Evolutionary conservation across 2,329 filamentous ascomycete species (phyloP), one percentile per base, ranked within the genome.

Genomic region (Xylogone sp.): DNA sequence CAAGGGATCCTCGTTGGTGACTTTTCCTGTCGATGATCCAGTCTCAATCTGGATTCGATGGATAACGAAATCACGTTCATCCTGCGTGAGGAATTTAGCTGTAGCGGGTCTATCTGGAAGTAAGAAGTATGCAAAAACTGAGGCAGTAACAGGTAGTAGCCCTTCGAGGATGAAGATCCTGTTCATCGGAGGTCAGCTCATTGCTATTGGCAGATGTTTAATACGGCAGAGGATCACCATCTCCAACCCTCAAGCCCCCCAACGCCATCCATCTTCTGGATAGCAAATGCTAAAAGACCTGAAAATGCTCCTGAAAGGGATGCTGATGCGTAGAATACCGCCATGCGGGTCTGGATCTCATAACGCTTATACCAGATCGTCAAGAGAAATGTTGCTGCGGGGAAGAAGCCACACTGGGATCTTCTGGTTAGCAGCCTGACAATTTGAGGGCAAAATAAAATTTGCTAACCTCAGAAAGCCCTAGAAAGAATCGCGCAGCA

Each of bases 11-110:
- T 47, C 54, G 46, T 66, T 62, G 9, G 61, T 60, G 9, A 62
- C 57, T 39, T 65, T 93, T 88, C 58, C 59, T 93, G 88, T 4
- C 5, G 5, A 4, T 18, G n/a, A 39, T 16, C 34, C 34, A 5
- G n/a, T 16, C 12, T 59, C 59, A 50, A 51, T 59, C 42, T 62
- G 57, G n/a, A 66, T 46, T 16, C 63, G 54, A 22, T 60, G 56
- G 10, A 59, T 46, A 19, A 61, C 54, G 45, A 59, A 65, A 8
- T 58, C 52, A 9, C 56, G 64, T 53, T 76, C 72, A 9, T 68
- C 59, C 3, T 67, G 56, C 3, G 68, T 69, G 5, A 76, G 64
- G 62, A 74, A 76, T 18, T 59, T 62, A 4, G 72, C 70, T 2
- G 61, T 71, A 18, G 65, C 61, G 0, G 73, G 71, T 46, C 71